A percentile compares a stretch with the other conserved stretches of the same genome.
phyloP scores from a whole-genome alignment of 1,284 basidiomycete species.

The Pseudozyma hubeiensis region DNA sequence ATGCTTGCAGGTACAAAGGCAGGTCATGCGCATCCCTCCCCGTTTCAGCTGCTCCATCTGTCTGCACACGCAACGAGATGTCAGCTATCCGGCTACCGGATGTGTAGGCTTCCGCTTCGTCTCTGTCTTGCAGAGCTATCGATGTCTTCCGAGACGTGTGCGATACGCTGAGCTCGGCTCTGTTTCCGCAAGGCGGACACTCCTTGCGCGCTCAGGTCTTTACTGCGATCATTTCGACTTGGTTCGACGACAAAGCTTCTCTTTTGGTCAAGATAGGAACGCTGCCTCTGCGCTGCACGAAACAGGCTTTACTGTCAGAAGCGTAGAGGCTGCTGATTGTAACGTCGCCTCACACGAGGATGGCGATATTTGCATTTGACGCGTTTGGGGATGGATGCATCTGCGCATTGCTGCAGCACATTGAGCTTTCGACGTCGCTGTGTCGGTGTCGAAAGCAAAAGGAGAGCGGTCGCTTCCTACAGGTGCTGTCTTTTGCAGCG shows the following conservation, averaged over 20 bases:
- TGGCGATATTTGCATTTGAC: neutral
- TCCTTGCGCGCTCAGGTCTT: neutral
- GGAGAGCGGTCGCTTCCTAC: neutral
- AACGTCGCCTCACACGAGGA: neutral
- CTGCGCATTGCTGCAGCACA: neutral
- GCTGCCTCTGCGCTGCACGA: neutral
- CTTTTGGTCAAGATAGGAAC: constrained; percentile 27
- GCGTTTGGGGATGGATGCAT: constrained; percentile 1
- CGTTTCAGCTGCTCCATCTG: constrained; percentile 44
- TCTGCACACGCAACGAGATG: constrained; percentile 5
- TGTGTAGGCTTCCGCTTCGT: neutral
- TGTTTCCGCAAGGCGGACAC: neutral
- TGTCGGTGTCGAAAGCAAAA: neutral
- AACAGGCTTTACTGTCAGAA: neutral
- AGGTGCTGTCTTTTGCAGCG: neutral
- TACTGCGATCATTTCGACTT: constrained; percentile 1
- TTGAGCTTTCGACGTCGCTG: too few relatives aligned
- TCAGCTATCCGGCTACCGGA: constrained; percentile 40
- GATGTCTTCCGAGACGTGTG: neutral
- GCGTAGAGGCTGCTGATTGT: neutral
- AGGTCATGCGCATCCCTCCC: constrained; percentile 14
- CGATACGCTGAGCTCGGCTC: neutral
- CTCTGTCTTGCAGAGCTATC: constrained; percentile 1
- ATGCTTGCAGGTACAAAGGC: constrained; percentile 3
- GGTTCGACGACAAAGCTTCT: constrained; percentile 24